phyloP scores from a whole-genome alignment of 2,329 filamentous ascomycete species.

The Fusarium sp. region DNA sequence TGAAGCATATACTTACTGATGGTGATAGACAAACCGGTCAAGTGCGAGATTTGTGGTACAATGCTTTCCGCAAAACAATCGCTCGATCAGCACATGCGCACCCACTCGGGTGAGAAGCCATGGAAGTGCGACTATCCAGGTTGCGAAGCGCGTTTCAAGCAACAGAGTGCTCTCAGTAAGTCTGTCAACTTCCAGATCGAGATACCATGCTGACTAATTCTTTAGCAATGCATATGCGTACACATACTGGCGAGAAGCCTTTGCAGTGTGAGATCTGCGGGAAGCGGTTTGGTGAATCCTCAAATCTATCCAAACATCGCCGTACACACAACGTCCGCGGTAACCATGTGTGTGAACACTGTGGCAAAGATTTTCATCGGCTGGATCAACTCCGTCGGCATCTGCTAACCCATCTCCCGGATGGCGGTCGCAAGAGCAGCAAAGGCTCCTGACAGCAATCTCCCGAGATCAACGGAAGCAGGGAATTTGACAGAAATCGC shows the following conservation, averaged over 20 bases:
- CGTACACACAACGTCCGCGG: constrained; percentile 71
- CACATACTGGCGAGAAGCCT: constrained; percentile 76
- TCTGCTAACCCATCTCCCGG: constrained; percentile 53
- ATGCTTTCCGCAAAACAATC: constrained; percentile 77
- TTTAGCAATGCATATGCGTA: constrained; percentile 76
- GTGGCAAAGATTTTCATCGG: constrained; percentile 71
- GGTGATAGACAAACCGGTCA: constrained; percentile 69
- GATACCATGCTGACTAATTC: constrained; percentile 33
- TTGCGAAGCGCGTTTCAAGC: constrained; percentile 73
- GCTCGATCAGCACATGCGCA: constrained; percentile 76
- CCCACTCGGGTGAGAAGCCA: constrained; percentile 76
- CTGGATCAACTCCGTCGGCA: constrained; percentile 74
- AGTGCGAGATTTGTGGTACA: constrained; percentile 69
- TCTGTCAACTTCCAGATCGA: constrained; percentile 15
- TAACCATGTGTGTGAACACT: constrained; percentile 66
- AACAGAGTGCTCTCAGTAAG: constrained; percentile 77
- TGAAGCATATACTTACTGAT: constrained; percentile 34
- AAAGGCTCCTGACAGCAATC: constrained; percentile 27
- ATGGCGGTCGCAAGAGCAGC: constrained; percentile 36
- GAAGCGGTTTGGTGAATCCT: constrained; percentile 75
- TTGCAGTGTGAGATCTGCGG: constrained; percentile 71
- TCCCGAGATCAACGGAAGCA: not conserved
- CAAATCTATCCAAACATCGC: constrained; percentile 76
- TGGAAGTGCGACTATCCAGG: constrained; percentile 67
- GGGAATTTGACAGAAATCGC: not conserved